Evolutionary conservation across 2,329 filamentous ascomycete genomes (phyloP), one percentile per base, ranked within the genome.

Genomic region (Fusarium sp.): DNA sequence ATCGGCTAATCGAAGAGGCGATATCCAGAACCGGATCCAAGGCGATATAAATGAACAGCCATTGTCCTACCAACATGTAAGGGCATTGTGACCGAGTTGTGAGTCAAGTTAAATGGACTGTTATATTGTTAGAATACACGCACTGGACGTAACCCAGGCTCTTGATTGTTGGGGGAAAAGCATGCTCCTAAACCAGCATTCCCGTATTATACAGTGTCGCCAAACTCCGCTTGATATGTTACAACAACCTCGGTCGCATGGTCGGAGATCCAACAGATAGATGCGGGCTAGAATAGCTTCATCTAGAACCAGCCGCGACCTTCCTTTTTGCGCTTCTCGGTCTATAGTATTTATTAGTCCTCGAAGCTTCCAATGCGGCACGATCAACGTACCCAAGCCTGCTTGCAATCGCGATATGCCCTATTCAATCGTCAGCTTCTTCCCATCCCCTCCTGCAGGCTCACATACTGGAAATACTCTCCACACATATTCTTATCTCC

Each of bases 381-480:
- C 23, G 14, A 21, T 14, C 1, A 40, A 63, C 72, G 23, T 85
- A 97, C 94, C 94, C 94, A 97, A 82, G 90, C 87, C 81, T 97
- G 94, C 79, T 97, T 97, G 81, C 95, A 98, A 66, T 96, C 93
- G 60, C 94, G 88, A 79, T 97, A 98, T 49, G 94, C 94, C 80
- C 94, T 97, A 68, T 56, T 10, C 23, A 18, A 17, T n/a, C 9
- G 48, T 76, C 56, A 77, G 70, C 63, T 39, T 13, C 17, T 11
- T 27, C 15, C 2, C 5, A 3, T 17, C 23, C 33, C 48, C 17
- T 11, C 6, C 5, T 8, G 13, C 11, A 10, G 20, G 31, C 8
- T 0, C 17, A 40, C 92, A 80, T 78, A 97, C 94, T 97, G 93
- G 76, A 99, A 98, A 77, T 96, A 98, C 78, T 98, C 95, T 68